Evolutionary conservation across 345 rosid species (phyloP), one percentile per base, ranked within the genome.

Genomic region (Geranium brycei): DNA sequence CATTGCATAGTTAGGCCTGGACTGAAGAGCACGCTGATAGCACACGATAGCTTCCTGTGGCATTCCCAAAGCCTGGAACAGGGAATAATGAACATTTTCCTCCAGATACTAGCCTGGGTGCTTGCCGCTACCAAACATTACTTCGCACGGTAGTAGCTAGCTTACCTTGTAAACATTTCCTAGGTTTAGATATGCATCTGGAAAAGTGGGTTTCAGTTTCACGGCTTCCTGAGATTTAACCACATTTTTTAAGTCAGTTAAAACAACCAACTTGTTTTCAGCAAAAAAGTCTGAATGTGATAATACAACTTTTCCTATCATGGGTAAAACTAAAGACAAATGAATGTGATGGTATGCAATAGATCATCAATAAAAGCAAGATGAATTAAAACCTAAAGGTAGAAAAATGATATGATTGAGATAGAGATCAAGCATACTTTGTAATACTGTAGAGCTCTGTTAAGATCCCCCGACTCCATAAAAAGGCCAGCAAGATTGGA

Each of bases 81-180:
- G 64, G 77, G 60, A 81, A 23, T 66, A 79, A 72, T 28, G 62
- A 72, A 74, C 41, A 35, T 35, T 35, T 4, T 35, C 53, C 15
- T 68, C 73, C 65, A 64, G 69, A 76, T 57, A 64, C 61, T 68
- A 63, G 65, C 59, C 74, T 68, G 38, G 60, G 72, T 70, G 68
- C 53, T 68, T 62, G 76, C 77, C 71, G 74, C 73, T 67, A 68
- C 66, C 10, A 68, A 67, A 68, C 64, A 74, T 66, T 65, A 76
- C 5, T 17, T 47, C 58, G 68, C 64, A 60, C 68, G 64, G 19
- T 60, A 66, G 66, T 71, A 19, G 60, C 75, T 38, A 75, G 71
- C 85, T 81, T 81, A 91, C 99, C 97, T 91, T 95, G 61, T 95
- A 95, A 62, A 95, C 96, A 69, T 88, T 91, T 66, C 99, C 99